These are phyloP conservation scores for Tylopilus balloui DNA, from an alignment of 768 basidiomycete species.

Conservation along the genomic window DNA sequence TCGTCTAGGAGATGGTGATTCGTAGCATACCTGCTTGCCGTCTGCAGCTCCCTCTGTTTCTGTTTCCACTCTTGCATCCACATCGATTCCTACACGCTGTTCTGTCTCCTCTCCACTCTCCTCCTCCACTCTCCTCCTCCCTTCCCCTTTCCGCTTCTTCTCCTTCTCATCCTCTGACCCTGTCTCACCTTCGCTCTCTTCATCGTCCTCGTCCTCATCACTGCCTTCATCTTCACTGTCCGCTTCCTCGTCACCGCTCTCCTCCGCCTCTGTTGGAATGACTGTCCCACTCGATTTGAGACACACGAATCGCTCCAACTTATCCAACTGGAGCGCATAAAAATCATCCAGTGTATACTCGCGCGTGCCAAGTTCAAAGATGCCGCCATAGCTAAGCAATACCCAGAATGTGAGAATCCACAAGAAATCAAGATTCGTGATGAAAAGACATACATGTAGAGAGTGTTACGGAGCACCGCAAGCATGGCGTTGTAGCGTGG, in stretches of 20 bases:
- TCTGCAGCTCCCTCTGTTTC: constrained; percentile 11
- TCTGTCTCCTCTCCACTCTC: constrained; percentile 30
- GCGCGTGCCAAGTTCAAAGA: constrained; percentile 73
- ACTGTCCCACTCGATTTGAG: constrained; percentile 62
- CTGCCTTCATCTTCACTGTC: constrained; percentile 56
- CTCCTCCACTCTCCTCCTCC: constrained; percentile 17
- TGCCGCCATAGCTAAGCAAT: constrained; percentile 72
- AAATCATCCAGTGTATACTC: constrained; percentile 94
- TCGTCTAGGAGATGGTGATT: too few relatives aligned
- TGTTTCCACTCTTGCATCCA: not conserved
- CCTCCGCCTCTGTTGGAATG: constrained; percentile 58
- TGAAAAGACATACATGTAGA: constrained; percentile 64
- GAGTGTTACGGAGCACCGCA: constrained; percentile 73
- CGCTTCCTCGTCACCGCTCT: constrained; percentile 58
- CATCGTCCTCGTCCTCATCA: constrained; percentile 51
- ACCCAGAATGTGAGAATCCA: not conserved
- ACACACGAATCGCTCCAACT: constrained; percentile 74
- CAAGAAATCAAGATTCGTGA: not conserved
- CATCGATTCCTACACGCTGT: not conserved
- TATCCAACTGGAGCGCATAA: constrained; percentile 73
- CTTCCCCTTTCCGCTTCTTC: constrained; percentile 1
- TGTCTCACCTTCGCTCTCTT: constrained; percentile 17
- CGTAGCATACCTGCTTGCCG: constrained; percentile 4
- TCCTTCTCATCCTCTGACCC: constrained; percentile 12
- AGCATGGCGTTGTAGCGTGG: constrained; percentile 87